Evolutionary conservation across 805 yeast genomes (phyloP).

Genomic region (Monosporozyma servazzii): DNA sequence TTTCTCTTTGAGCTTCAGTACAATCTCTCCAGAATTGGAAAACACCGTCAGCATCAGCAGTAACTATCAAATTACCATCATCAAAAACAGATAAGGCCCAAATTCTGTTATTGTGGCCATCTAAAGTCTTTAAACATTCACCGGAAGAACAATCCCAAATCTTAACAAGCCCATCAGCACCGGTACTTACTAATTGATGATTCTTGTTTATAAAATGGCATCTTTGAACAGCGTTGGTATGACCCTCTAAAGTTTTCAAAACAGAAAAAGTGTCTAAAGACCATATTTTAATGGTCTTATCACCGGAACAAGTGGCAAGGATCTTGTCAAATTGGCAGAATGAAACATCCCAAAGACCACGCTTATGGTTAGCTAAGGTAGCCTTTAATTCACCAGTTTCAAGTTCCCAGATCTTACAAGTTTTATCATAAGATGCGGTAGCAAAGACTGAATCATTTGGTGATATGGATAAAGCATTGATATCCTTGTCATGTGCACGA

Average conservation of each 20-base stretch:
- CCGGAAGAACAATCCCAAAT: slow-evolving; percentile 76
- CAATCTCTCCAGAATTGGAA: slow-evolving; percentile 84
- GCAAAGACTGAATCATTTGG: slow-evolving; percentile 85
- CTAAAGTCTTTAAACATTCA: slow-evolving; percentile 76
- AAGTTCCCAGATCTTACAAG: slow-evolving; percentile 82
- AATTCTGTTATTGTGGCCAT: slow-evolving; percentile 88
- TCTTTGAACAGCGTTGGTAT: slow-evolving; percentile 84
- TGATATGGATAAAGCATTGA: slow-evolving; percentile 80
- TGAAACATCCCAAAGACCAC: slow-evolving; percentile 89
- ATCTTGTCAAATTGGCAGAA: slow-evolving; percentile 75
- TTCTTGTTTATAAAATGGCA: slow-evolving; percentile 59
- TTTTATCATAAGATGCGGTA: slow-evolving; percentile 88
- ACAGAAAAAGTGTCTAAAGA: slow-evolving; percentile 69
- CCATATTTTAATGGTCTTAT: slow-evolving; percentile 86
- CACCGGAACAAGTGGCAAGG: slow-evolving; percentile 83
- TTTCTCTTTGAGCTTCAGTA: slow-evolving; percentile 59
- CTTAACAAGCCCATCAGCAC: slow-evolving; percentile 92
- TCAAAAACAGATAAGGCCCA: slow-evolving; percentile 74
- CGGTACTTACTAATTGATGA: slow-evolving; percentile 60
- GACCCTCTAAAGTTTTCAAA: slow-evolving; percentile 82
- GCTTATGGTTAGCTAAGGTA: slow-evolving; percentile 76
- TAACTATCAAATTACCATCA: slow-evolving; percentile 60
- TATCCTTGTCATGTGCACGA: slow-evolving; percentile 94
- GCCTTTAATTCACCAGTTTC: slow-evolving; percentile 84
- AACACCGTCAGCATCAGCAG: slow-evolving; percentile 94